Evolutionary conservation across 805 yeast species (phyloP), one percentile per base, ranked within the genome.

Genomic region (Sporopachydermia quercuum): DNA sequence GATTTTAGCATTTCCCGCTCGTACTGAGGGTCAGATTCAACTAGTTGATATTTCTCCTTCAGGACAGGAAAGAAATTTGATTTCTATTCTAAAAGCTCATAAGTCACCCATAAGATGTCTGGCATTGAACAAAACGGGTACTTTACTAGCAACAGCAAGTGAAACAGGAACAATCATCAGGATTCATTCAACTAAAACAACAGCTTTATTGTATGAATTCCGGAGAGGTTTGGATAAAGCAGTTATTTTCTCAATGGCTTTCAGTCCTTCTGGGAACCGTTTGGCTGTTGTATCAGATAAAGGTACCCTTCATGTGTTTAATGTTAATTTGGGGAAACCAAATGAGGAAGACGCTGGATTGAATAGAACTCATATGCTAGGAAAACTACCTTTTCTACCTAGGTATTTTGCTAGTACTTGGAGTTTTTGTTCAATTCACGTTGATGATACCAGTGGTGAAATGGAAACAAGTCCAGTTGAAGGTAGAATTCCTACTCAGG

Each of bases 201-300:
- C 93, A 18, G 68, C 79, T 1, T 61, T 84, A 39, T 50, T 84
- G n/a, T 78, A 70, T 51, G 96, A 85, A 54, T 87, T 87, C 51
- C 66, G 97, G 48, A 66, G 98, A 39, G 98, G 98, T 0, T 55
- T 87, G 15, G 97, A 91, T 56, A 69, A 77, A 39, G 96, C 96
- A 1, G 64, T 68, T 14, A 71, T 91, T 4, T 81, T 80, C 34
- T 78, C 91, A 4, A 77, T 91, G 78, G 76, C 76, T 40, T 86
- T 89, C 54, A 78, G 89, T 3, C 86, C 82, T 5, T 69, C 75
- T 47, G 87, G 85, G 37, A 57, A 74, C 6, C 72, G 75, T 49
- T 63, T 91, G 38, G 96, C 96, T 0, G 86, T 85, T 4, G 62
- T 91, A 16, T 79, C 94, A 13, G 95, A 85, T 58, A 91, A 89